Base-by-base conservation (phyloP, 768 basidiomycete species). In the Pleurotus ostreatus region DNA sequence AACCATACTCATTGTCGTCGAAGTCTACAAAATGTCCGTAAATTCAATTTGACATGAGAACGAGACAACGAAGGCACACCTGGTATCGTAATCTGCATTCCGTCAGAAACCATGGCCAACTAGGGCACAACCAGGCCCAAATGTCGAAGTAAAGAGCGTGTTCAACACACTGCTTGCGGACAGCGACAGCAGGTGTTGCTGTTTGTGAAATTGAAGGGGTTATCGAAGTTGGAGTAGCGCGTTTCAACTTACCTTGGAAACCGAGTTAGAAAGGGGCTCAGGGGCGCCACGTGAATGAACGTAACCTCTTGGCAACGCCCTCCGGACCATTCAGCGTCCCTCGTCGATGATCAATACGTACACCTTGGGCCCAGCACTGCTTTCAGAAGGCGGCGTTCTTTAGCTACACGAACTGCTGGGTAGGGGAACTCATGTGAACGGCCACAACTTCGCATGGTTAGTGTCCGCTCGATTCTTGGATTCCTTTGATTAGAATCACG, bases 1-100 rank as follows among this genome's bases (percentile, higher is more conserved):
- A 72, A 57, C 71, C 71, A 59, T 79, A 81, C 62, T 89, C 85
- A 59, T 89, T 88, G 61, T 91, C 89, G 62, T 86, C 87, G 70
- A 93, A 87, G 67, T 90, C 91, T 93, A 63, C 30, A 57, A 46
- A 40, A 47, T 43, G 46, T 48, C 45, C 48, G 41, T 55, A 41
- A 49, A 48, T 38, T 57, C 43, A 49, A 46, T 23, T 37, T 53
- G 22, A 25, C 13, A 38, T 9, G 55, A 48, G 60, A 49, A 38
- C 34, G 39, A n/a, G 53, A 40, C 30, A 12, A 43, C 12, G 18
- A 11, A 44, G 60, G 60, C 77, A 55, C 49, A 82, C 84, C 82
- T 68, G 84, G 84, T 66, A 86, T 85, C 43, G 83, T 84, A 55
- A 86, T 86, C 69, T 86, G 84, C 52, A 83, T 74, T 48, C 76